phyloP scores from a whole-genome alignment of 2,329 filamentous ascomycete species.

The Sporothrix euskadiensis region DNA sequence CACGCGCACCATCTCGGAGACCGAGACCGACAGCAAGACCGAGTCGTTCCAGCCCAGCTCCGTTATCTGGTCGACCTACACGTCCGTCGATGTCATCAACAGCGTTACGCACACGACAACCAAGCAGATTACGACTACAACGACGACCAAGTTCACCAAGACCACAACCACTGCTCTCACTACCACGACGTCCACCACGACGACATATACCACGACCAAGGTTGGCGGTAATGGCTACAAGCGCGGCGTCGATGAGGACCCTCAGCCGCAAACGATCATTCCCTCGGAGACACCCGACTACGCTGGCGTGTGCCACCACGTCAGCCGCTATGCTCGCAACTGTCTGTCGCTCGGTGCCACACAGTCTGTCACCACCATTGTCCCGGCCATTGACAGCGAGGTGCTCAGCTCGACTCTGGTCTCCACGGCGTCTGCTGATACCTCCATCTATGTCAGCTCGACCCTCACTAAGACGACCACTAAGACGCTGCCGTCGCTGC shows the following conservation, averaged over 20 bases:
- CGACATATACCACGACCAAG: neutral
- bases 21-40: neutral
- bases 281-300: constrained; percentile 1
- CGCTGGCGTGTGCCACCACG: neutral
- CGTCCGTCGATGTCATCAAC: constrained; percentile 18
- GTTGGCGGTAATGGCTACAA: neutral
- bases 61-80: constrained; percentile 24
- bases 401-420: constrained; percentile 11
- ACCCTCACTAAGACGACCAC: constrained; percentile 18
- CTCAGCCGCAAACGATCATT: neutral
- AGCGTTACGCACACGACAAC: constrained; percentile 22
- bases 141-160: constrained; percentile 11
- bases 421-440: constrained; percentile 4
- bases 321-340: neutral
- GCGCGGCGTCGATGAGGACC: neutral
- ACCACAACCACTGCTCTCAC: neutral
- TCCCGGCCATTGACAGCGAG: neutral
- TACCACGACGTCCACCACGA: neutral
- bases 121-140: constrained; percentile 14
- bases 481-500: constrained; percentile 22
- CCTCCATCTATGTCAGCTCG: constrained; percentile 10
- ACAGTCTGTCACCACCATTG: neutral
- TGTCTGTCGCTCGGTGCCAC: constrained; percentile 15
- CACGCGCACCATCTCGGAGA: constrained; percentile 21
- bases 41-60: constrained; percentile 21